phyloP scores from a whole-genome alignment of 805 yeast species.

The Zygosaccharomyces pseudorouxii region DNA sequence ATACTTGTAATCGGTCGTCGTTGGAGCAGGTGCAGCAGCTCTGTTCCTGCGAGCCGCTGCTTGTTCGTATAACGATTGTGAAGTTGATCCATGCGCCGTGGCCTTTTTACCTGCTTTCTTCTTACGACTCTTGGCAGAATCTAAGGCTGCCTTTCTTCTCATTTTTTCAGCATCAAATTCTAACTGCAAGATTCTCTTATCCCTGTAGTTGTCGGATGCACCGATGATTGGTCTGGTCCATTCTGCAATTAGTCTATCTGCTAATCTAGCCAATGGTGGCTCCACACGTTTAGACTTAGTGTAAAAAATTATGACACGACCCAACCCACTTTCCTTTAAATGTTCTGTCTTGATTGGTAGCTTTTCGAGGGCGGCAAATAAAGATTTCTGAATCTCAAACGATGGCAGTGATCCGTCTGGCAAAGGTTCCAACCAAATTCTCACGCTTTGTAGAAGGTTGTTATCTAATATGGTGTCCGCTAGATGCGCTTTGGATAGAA shows the following conservation, averaged over 20 bases:
- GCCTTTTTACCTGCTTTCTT: conserved; percentile 12
- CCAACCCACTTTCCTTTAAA: conserved; percentile 88
- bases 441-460: conserved; percentile 84
- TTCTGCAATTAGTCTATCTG: conserved; percentile 87
- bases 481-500: conserved; percentile 73
- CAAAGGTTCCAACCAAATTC: conserved; percentile 96
- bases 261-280: conserved; percentile 75
- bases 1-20: conserved; percentile 81
- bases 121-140: conserved; percentile 34
- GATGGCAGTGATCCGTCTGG: conserved; percentile 99
- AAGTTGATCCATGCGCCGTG: conserved; percentile 30
- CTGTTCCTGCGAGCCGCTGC: conserved; percentile 88
- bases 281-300: conserved; percentile 89
- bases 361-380: conserved; percentile 66
- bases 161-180: conserved; percentile 60
- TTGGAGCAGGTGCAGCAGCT: conserved; percentile 93
- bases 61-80: conserved; percentile 72
- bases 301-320: conserved; percentile 88
- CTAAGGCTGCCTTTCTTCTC: conserved; percentile 35
- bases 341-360: conserved; percentile 95
- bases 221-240: conserved; percentile 99
- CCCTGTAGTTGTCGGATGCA: conserved; percentile 89
- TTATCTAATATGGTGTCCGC: conserved; percentile 93
- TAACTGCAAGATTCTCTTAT: conserved; percentile 65
- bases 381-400: conserved; percentile 86